These are phyloP conservation scores for Ceratobasidium sp. DNA, from an alignment of 1,284 basidiomycete species.

Conservation along the genomic window DNA sequence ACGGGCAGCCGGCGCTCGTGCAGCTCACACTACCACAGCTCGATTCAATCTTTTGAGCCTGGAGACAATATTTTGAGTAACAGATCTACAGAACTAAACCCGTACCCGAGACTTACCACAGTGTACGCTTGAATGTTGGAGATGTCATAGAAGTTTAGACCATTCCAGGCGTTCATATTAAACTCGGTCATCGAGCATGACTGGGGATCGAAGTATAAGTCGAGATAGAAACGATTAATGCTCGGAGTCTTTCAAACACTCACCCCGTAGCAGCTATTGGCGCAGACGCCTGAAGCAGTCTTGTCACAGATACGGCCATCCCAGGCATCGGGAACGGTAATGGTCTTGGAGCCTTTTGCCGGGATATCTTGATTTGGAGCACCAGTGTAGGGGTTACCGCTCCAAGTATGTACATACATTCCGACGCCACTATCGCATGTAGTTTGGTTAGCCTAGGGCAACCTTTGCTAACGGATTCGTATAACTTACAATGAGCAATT, in stretches of 20 bases:
- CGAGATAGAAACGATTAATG: not conserved
- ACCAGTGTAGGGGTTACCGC: conserved; percentile 36
- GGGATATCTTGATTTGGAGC: not conserved
- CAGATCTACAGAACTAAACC: too few relatives aligned
- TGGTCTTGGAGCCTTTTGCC: conserved; percentile 25
- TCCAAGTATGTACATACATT: conserved; percentile 28
- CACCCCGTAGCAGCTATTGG: conserved; percentile 45
- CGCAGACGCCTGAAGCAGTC: conserved; percentile 40
- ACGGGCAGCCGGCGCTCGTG: conserved; percentile 44
- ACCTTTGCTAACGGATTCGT: too few relatives aligned
- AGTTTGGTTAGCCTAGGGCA: too few relatives aligned
- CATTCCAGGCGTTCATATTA: conserved; percentile 41
- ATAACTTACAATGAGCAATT: conserved; percentile 28
- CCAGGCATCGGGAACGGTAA: conserved; percentile 45
- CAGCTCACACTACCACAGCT: conserved; percentile 44
- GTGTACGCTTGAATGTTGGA: conserved; percentile 46
- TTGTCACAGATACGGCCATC: conserved; percentile 47
- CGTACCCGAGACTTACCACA: conserved; percentile 30
- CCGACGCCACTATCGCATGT: conserved; percentile 4
- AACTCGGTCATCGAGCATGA: conserved; percentile 36
- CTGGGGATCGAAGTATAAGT: not conserved
- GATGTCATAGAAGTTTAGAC: conserved; percentile 46
- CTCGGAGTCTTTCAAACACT: not conserved
- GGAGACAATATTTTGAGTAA: too few relatives aligned
- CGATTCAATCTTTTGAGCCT: conserved; percentile 19